Percentiles rank a stretch among this genome's conserved stretches.
Evolutionary conservation across 2,329 filamentous ascomycete genomes (phyloP).

Genomic region (Microdochium nivale): DNA sequence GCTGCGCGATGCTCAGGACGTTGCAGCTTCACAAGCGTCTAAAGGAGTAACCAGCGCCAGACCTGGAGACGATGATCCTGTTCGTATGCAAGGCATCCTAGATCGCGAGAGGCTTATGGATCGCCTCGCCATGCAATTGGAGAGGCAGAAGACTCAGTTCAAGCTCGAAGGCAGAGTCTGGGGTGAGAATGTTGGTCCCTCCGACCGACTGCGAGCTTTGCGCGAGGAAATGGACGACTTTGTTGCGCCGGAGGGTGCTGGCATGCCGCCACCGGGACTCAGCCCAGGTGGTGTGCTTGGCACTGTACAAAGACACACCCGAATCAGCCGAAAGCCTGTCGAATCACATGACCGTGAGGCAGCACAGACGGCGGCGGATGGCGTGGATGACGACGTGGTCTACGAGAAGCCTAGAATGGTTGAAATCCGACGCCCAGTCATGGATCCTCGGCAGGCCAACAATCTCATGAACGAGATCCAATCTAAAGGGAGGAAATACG

Average conservation of each 20-base stretch:
- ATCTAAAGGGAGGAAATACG: slow-evolving; percentile 64
- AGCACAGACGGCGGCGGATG: slow-evolving; percentile 28
- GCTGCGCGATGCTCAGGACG: slow-evolving; percentile 94
- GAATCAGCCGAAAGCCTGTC: slow-evolving; percentile 46
- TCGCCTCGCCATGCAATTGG: slow-evolving; percentile 87
- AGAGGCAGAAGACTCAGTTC: slow-evolving; percentile 94
- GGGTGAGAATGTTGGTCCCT: slow-evolving; percentile 74
- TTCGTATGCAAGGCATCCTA: slow-evolving; percentile 82
- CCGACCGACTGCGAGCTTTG: slow-evolving; percentile 82
- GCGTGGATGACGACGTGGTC: slow-evolving; percentile 51
- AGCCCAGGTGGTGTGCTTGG: slow-evolving; percentile 62
- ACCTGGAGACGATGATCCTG: slow-evolving; percentile 56
- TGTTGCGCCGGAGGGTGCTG: slow-evolving; percentile 35
- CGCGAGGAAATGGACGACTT: slow-evolving; percentile 87
- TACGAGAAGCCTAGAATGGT: slow-evolving; percentile 75
- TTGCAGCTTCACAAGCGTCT: slow-evolving; percentile 75
- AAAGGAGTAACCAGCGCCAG: slow-evolving; percentile 44
- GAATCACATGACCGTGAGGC: slow-evolving; percentile 39
- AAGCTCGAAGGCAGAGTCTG: slow-evolving; percentile 92
- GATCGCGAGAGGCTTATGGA: slow-evolving; percentile 91
- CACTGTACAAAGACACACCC: slow-evolving; percentile 55
- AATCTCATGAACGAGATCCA: slow-evolving; percentile 64
- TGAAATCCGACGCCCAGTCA: slow-evolving; percentile 63
- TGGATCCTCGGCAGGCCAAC: slow-evolving; percentile 56
- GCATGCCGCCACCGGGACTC: slow-evolving; percentile 52